Base-by-base conservation (phyloP, 192 early-diverging fungal genomes). In the Coemansia sp. region DNA sequence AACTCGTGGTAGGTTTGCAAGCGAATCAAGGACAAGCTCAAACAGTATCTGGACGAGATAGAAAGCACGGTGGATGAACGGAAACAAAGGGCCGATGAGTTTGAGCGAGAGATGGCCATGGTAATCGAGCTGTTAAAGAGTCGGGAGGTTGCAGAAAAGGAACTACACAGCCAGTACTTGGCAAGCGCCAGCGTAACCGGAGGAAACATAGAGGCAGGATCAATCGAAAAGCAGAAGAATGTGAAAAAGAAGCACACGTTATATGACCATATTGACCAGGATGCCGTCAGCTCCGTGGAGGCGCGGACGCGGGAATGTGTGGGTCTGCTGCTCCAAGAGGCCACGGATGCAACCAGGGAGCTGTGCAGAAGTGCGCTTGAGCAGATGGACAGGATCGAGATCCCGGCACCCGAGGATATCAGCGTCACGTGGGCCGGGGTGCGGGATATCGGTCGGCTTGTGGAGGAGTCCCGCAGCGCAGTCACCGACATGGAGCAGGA, bases 251-350 rank as follows among this genome's bases (percentile, higher is more conserved):
- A 71, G 47, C 80, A 82, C 42, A 82, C 80, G 18, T 42, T 82
- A 66, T 72, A 82, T 59, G 80, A 82, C 58, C 80, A 82, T 41
- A 82, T 82, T n/a, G 80, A 82, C 75, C 80, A 82, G 54, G 74
- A 72, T 2, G 75, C 80, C 1, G 75, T 82, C 13, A 69, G 68
- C 43, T 41, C 60, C 16, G 57, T 82, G 26, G 62, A 73, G 5
- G 37, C 32, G 13, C 63, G 71, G 32, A 67, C 63, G 0, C 43
- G 39, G 0, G 67, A 77, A 62, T 73, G 68, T 22, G 36, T 82
- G 45, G 51, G 55, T 22, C 54, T 72, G 66, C 60, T 82, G 6
- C 32, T 32, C 1, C 32, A 32, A 32, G 39, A 47, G 37, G 51
- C 15, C 3, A 67, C 65, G 4, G 58, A 62, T 11, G 61, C 56